A percentile compares a stretch with the other conserved stretches of the same genome.
Conservation (phyloP, 257 asterid species). For the Solanum ossicruentum region DNA sequence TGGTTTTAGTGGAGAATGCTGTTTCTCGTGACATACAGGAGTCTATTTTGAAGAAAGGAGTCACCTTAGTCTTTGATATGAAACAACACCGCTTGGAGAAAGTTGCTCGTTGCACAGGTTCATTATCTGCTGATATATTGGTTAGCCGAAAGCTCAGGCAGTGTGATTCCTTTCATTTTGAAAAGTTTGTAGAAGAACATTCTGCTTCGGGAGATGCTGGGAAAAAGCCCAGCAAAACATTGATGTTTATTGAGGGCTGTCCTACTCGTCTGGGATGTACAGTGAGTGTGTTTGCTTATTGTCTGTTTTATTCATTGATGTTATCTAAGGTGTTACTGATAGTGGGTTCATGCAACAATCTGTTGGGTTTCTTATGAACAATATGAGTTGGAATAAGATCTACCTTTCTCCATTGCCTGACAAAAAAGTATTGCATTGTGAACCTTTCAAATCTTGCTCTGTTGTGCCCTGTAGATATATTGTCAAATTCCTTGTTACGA, state of each 20-base stretch:
- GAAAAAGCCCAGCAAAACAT: conserved; percentile 61
- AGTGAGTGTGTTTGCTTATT: conserved; percentile 26
- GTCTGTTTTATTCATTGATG: not conserved
- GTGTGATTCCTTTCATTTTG: conserved; percentile 70
- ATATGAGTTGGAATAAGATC: not conserved
- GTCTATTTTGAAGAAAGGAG: conserved; percentile 69
- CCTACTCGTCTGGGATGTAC: conserved; percentile 83
- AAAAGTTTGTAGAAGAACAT: conserved; percentile 80
- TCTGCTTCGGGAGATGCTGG: conserved; percentile 51
- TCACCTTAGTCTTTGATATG: conserved; percentile 84
- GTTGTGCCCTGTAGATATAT: not conserved
- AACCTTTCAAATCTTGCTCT: not conserved
- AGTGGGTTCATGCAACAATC: not conserved
- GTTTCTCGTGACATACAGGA: conserved; percentile 92
- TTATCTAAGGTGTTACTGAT: not conserved
- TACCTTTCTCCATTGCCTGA: not conserved
- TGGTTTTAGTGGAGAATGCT: conserved; percentile 83
- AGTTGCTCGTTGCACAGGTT: conserved; percentile 74
- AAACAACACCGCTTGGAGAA: conserved; percentile 90
- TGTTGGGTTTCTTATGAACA: not conserved
- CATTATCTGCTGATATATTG: conserved; percentile 47
- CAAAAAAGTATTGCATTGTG: not conserved
- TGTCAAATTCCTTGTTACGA: not conserved
- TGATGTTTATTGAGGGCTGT: conserved; percentile 91
- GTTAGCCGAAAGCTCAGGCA: conserved; percentile 58